phyloP scores from a whole-genome alignment of 495 filamentous ascomycete genomes.

The Hypomontagnella monticulosa region DNA sequence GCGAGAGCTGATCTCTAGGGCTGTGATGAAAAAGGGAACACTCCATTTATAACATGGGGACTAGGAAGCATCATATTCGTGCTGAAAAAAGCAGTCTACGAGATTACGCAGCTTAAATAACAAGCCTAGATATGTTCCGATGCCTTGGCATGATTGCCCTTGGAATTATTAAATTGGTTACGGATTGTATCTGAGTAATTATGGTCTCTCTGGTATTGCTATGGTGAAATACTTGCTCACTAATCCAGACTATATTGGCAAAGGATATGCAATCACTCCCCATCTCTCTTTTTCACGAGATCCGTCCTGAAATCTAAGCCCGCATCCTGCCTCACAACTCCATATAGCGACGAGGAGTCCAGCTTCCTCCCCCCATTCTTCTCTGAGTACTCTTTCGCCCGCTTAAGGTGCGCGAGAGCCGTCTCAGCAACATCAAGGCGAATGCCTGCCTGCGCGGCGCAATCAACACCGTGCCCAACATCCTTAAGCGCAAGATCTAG shows the following conservation, averaged over 20 bases:
- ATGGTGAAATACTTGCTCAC: too few relatives aligned
- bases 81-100: too few relatives aligned
- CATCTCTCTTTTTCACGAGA: constrained; percentile 24
- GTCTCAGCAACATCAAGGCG: constrained; percentile 15
- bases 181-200: too few relatives aligned
- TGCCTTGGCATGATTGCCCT: too few relatives aligned
- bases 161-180: too few relatives aligned
- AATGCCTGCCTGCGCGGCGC: constrained; percentile 14
- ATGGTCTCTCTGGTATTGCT: too few relatives aligned
- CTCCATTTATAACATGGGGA: neutral
- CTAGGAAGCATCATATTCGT: too few relatives aligned
- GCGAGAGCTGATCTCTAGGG: constrained; percentile 66
- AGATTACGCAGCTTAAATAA: too few relatives aligned
- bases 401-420: constrained; percentile 22
- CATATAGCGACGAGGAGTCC: constrained; percentile 37
- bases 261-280: neutral
- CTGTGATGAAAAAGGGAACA: constrained; percentile 55
- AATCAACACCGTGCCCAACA: constrained; percentile 15
- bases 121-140: too few relatives aligned
- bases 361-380: constrained; percentile 17
- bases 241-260: too few relatives aligned
- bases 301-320: constrained; percentile 35
- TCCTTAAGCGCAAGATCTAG: constrained; percentile 24
- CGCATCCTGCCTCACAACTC: constrained; percentile 24
- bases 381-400: constrained; percentile 8